A percentile compares a stretch with the other conserved stretches of the same genome.
phyloP scores from a whole-genome alignment of 2,329 filamentous ascomycete species.

The Dactylellina parvicollis region DNA sequence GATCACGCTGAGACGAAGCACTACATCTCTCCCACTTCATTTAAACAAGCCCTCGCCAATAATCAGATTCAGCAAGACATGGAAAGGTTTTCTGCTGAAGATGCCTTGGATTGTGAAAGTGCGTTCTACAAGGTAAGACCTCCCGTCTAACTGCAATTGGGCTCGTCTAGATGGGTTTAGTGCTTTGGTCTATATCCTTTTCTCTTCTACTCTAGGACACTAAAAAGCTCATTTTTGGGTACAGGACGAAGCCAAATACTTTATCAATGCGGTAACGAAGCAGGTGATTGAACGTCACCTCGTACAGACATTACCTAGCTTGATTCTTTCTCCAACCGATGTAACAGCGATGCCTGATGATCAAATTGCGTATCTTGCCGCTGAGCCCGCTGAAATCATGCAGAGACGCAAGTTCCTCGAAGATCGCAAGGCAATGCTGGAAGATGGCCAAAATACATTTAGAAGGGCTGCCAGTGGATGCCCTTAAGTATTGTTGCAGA shows the following conservation, averaged over 20 bases:
- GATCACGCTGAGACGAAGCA: background rate
- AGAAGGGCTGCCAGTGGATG: background rate
- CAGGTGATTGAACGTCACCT: slow-evolving; percentile 9
- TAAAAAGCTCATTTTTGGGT: background rate
- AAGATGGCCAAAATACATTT: background rate
- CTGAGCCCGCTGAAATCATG: slow-evolving; percentile 5
- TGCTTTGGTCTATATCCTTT: background rate
- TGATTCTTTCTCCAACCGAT: slow-evolving; percentile 5
- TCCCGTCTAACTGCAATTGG: background rate
- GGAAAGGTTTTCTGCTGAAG: slow-evolving; percentile 10
- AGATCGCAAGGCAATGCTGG: slow-evolving; percentile 8
- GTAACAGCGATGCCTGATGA: slow-evolving; percentile 6
- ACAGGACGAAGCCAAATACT: slow-evolving; percentile 21
- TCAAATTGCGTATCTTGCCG: background rate
- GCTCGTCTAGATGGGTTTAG: background rate
- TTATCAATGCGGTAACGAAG: slow-evolving; percentile 12
- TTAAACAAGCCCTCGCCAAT: background rate
- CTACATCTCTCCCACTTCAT: background rate
- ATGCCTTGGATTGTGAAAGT: slow-evolving; percentile 6
- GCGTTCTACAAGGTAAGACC: slow-evolving; percentile 7
- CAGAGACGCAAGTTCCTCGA: background rate
- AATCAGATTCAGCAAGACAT: slow-evolving; percentile 2
- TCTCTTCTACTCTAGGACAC: too few species aligned
- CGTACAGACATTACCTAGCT: background rate
- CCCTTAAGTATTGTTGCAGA: too few species aligned